Conservation (phyloP, 192 early-diverging fungal species). For the Linnemannia hyalina region DNA sequence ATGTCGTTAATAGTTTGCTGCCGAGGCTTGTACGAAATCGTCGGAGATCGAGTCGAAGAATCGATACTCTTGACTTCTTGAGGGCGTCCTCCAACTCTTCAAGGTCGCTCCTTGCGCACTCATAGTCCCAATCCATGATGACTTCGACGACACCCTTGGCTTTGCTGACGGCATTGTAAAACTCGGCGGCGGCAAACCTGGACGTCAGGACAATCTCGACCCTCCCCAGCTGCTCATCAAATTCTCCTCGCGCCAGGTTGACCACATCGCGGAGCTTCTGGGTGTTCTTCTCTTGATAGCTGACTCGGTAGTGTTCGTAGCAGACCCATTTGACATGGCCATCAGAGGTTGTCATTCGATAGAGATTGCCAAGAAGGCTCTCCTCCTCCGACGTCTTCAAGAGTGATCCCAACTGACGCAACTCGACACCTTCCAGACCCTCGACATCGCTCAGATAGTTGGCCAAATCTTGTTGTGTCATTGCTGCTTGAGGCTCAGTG, state of each 20-base stretch:
- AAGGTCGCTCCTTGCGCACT: not conserved
- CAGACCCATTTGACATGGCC: slow-evolving; percentile 47
- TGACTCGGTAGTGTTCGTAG: slow-evolving; percentile 21
- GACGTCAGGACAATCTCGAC: slow-evolving; percentile 6
- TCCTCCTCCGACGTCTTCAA: not conserved
- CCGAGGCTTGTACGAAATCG: too few species aligned
- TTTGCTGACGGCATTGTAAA: slow-evolving; percentile 22
- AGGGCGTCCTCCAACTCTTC: not conserved
- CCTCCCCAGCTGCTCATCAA: slow-evolving; percentile 33
- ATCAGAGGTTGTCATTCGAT: slow-evolving; percentile 18
- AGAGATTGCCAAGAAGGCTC: slow-evolving; percentile 19
- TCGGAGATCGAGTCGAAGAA: too few species aligned
- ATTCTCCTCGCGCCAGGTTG: slow-evolving; percentile 1
- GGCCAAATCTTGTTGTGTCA: slow-evolving; percentile 1
- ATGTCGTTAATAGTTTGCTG: too few species aligned
- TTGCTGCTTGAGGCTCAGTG: not conserved
- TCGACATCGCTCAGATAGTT: slow-evolving; percentile 15
- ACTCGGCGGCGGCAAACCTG: slow-evolving; percentile 13
- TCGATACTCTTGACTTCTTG: too few species aligned
- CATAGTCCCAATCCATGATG: not conserved
- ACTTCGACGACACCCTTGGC: slow-evolving; percentile 24
- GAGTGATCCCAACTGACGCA: slow-evolving; percentile 23
- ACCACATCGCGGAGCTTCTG: slow-evolving; percentile 15
- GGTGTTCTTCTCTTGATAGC: slow-evolving; percentile 12
- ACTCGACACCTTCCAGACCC: slow-evolving; percentile 32